Conservation (phyloP, 345 rosid genomes). For the Crucihimalaya himalaica region DNA sequence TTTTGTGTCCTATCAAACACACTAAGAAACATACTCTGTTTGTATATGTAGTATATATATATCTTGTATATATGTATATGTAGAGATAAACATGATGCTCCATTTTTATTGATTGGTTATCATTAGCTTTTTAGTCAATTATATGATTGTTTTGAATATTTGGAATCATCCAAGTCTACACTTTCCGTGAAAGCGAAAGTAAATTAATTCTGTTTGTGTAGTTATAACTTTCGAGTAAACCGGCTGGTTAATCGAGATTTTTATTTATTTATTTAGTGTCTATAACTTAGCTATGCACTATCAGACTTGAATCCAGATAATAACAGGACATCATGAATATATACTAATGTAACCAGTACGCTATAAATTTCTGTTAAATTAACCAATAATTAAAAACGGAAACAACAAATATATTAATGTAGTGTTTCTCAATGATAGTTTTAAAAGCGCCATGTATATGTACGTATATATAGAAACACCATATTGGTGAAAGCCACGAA, state of each 20-base stretch:
- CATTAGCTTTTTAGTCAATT: constrained; percentile 43
- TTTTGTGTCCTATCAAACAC: constrained; percentile 11
- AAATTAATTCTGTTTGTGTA: background rate
- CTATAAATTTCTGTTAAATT: background rate
- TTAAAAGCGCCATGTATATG: constrained; percentile 29
- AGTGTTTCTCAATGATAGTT: constrained; percentile 18
- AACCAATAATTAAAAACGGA: background rate
- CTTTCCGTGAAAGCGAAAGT: constrained; percentile 42
- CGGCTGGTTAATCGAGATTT: background rate
- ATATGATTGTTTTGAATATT: constrained; percentile 36
- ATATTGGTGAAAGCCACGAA: constrained; percentile 46
- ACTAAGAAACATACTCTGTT: constrained; percentile 3
- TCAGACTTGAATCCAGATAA: too few species aligned
- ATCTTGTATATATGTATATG: background rate
- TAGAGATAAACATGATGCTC: constrained; percentile 34
- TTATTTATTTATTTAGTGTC: background rate
- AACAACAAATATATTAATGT: background rate
- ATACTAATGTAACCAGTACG: too few species aligned
- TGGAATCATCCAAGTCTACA: constrained; percentile 39
- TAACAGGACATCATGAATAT: too few species aligned
- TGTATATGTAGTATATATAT: too few species aligned
- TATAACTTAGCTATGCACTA: too few species aligned
- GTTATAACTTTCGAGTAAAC: background rate
- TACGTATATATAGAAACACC: constrained; percentile 31
- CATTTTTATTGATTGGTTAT: constrained; percentile 42